Percentiles rank a stretch among this genome's conserved stretches.
phyloP scores from a whole-genome alignment of 1,284 basidiomycete genomes.

The Cutaneotrichosporon cutaneum region DNA sequence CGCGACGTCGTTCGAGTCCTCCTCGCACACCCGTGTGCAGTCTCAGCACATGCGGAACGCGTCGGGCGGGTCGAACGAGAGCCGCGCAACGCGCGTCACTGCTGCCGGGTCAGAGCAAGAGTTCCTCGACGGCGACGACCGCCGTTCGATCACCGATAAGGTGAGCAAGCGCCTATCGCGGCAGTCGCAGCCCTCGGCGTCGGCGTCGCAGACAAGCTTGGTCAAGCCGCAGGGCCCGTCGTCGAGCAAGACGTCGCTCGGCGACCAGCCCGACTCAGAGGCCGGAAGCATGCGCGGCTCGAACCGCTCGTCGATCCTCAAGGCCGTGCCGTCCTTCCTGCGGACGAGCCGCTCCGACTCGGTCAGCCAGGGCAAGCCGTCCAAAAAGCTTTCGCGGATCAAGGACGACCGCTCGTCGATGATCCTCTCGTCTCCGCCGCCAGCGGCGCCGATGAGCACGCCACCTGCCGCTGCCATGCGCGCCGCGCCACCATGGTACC shows the following conservation, averaged over 20 bases:
- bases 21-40: conserved; percentile 3
- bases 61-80: conserved; percentile 14
- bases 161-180: conserved; percentile 14
- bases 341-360: conserved; percentile 27
- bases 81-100: conserved; percentile 13
- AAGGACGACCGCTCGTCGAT: conserved; percentile 10
- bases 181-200: conserved; percentile 23
- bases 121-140: conserved; percentile 36
- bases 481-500: conserved; percentile 72
- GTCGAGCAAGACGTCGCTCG: conserved; percentile 42
- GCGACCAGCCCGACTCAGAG: conserved; percentile 35
- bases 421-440: neutral
- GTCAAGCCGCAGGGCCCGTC: conserved; percentile 27
- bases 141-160: conserved; percentile 18
- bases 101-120: conserved; percentile 45
- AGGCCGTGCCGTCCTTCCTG: conserved; percentile 37
- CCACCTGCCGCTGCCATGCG: conserved; percentile 17
- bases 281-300: conserved; percentile 33
- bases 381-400: conserved; percentile 14
- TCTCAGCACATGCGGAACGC: conserved; percentile 14
- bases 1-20: conserved; percentile 13
- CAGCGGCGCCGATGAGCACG: conserved; percentile 8
- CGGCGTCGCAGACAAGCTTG: conserved; percentile 30
- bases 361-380: conserved; percentile 25
- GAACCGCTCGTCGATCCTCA: conserved; percentile 43